Evolutionary conservation across 2,329 filamentous ascomycete genomes (phyloP), one percentile per base, ranked within the genome.

Genomic region (Metarhizium guizhouense): DNA sequence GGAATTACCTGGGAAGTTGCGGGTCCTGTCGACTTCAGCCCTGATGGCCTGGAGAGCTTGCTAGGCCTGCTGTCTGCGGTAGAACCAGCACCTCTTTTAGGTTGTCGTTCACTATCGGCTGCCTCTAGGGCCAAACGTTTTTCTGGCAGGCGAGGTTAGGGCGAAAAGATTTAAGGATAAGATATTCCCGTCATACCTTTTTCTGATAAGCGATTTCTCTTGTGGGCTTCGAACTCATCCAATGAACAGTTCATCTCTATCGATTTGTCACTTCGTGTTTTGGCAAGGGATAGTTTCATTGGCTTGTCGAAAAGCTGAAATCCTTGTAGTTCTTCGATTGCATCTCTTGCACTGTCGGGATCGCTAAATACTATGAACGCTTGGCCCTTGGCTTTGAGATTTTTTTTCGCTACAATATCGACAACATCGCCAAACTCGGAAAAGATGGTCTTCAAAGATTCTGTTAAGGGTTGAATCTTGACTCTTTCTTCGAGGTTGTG

Each of bases 281-380:
- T 86, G 29, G 94, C 94, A 66, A 90, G 85, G 16, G 90, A 86
- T 38, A 96, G 72, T 58, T 85, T 81, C 86, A 99, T 95, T 1
- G 88, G 86, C 74, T 96, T 95, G 52, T 88, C 90, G 65, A 95
- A 95, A 4, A 99, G 75, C 63, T 95, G 88, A 70, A 99, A 99
- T 8, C 90, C 93, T 65, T 96, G 88, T 59, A 95, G 79, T 63
- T 95, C 90, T 53, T 95, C 89, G 59, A 96, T 87, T 18, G 94
- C 93, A 60, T 84, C 81, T 53, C 81, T 76, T 3, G 92, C 92
- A n/a, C 85, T 83, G 55, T 91, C 87, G n/a, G 86, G 76, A 58
- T 78, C 81, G 64, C 95, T 90, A 69, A 91, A 97, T 49, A 97
- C 91, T 52, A 99, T 75, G 68, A 99, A 99, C 0, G 94, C 94